A percentile compares a stretch with the other conserved stretches of the same genome.
Conservation (phyloP, 2,329 filamentous ascomycete species). For the Zelopaecilomyces penicillatus region DNA sequence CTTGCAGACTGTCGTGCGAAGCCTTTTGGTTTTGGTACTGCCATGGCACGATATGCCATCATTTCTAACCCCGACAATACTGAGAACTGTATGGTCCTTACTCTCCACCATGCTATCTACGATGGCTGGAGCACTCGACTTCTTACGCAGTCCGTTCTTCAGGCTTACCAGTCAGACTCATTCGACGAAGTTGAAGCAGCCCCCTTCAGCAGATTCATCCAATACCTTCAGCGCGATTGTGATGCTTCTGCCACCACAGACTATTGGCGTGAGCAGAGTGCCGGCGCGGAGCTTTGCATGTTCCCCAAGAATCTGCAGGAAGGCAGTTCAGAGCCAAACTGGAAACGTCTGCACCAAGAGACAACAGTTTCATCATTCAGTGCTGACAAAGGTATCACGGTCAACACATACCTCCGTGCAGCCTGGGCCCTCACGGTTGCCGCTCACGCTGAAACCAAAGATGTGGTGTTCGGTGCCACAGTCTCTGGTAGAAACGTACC, state of each 20-base stretch:
- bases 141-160: neutral
- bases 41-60: neutral
- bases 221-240: neutral
- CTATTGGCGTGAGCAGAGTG: neutral
- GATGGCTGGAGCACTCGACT: constrained; percentile 4
- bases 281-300: neutral
- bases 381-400: neutral
- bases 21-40: neutral
- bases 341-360: neutral
- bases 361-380: neutral
- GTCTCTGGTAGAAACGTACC: constrained; percentile 14
- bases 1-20: neutral
- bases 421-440: constrained; percentile 23
- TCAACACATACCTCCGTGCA: constrained; percentile 6
- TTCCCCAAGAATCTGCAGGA: neutral
- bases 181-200: too few species aligned
- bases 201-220: too few species aligned
- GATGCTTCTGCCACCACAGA: neutral
- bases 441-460: constrained; percentile 23
- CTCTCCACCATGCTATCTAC: constrained; percentile 5
- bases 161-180: neutral
- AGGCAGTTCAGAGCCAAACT: neutral
- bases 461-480: constrained; percentile 15
- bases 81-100: constrained; percentile 1
- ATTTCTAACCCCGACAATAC: neutral